Evolutionary conservation across 192 early-diverging fungal genomes (phyloP).

Genomic region (Coemansia sp.): DNA sequence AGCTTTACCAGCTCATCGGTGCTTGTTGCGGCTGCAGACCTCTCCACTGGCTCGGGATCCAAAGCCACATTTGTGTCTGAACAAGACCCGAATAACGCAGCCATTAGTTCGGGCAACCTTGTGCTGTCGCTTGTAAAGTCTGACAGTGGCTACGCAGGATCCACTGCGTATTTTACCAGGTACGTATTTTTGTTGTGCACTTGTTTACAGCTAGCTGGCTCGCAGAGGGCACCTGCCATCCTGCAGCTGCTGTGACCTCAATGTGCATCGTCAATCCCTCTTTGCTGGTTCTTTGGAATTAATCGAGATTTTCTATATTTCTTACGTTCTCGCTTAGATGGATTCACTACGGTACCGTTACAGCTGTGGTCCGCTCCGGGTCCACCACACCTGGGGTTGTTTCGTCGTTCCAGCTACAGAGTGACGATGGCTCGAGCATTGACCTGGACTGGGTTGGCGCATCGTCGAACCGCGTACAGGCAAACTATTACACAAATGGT

Average conservation of each 20-base stretch:
- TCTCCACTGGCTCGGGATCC: neutral
- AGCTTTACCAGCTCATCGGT: slow-evolving; percentile 16
- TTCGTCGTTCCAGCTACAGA: slow-evolving; percentile 60
- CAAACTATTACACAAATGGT: slow-evolving; percentile 59
- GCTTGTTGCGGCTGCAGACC: slow-evolving; percentile 9
- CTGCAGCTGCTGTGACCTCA: slow-evolving; percentile 1
- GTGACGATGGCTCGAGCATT: slow-evolving; percentile 59
- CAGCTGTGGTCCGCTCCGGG: slow-evolving; percentile 57
- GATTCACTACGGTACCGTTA: slow-evolving; percentile 62
- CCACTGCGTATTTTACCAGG: slow-evolving; percentile 44
- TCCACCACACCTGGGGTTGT: slow-evolving; percentile 58
- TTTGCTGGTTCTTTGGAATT: neutral
- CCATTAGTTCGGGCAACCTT: slow-evolving; percentile 44
- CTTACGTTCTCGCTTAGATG: slow-evolving; percentile 28
- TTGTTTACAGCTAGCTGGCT: neutral
- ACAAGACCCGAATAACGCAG: slow-evolving; percentile 48
- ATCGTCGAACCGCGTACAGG: slow-evolving; percentile 57
- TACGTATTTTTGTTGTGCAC: slow-evolving; percentile 12
- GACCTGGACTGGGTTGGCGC: slow-evolving; percentile 64
- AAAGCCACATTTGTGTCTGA: slow-evolving; percentile 54
- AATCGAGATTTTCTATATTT: neutral
- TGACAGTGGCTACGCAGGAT: slow-evolving; percentile 48
- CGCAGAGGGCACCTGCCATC: neutral
- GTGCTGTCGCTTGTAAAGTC: slow-evolving; percentile 48
- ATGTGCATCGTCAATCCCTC: slow-evolving; percentile 9